Evolutionary conservation across 768 basidiomycete species (phyloP).

Genomic region (Tricholoma furcatifolium): DNA sequence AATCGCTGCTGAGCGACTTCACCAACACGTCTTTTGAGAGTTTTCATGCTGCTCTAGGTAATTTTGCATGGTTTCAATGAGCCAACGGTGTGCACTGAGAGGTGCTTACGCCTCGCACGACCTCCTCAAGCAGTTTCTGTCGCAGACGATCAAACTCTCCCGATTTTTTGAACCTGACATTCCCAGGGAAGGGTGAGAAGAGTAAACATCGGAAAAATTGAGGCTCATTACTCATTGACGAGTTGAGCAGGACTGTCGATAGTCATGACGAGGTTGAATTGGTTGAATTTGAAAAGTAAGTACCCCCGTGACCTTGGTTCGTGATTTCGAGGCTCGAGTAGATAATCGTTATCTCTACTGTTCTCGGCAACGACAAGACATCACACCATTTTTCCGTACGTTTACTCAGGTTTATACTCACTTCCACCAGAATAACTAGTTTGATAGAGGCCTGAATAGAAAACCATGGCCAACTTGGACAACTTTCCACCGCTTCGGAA

Average conservation of each 20-base stretch:
- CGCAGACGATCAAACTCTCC: constrained; percentile 77
- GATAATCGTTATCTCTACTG: constrained; percentile 14
- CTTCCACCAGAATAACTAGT: not conserved
- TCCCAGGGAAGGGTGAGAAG: not conserved
- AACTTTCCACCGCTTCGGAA: constrained; percentile 78
- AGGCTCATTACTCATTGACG: constrained; percentile 56
- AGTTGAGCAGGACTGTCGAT: constrained; percentile 60
- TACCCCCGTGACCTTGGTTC: not conserved
- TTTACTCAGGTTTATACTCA: not conserved
- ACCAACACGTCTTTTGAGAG: constrained; percentile 57
- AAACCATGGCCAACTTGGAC: constrained; percentile 28
- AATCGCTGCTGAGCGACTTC: constrained; percentile 61
- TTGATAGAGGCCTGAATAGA: not conserved
- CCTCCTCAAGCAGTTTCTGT: constrained; percentile 59
- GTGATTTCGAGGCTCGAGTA: not conserved
- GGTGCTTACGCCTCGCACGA: constrained; percentile 57
- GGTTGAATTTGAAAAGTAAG: not conserved
- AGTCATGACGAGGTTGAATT: constrained; percentile 32
- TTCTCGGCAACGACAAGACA: not conserved
- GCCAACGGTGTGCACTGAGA: constrained; percentile 2
- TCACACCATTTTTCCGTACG: not conserved
- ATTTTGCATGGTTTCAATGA: not conserved
- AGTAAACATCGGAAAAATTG: not conserved
- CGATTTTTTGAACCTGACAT: constrained; percentile 69
- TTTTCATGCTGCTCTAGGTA: constrained; percentile 47